These are phyloP conservation scores for Candida silvicultrix DNA, from an alignment of 805 yeast species.

Conservation along the genomic window DNA sequence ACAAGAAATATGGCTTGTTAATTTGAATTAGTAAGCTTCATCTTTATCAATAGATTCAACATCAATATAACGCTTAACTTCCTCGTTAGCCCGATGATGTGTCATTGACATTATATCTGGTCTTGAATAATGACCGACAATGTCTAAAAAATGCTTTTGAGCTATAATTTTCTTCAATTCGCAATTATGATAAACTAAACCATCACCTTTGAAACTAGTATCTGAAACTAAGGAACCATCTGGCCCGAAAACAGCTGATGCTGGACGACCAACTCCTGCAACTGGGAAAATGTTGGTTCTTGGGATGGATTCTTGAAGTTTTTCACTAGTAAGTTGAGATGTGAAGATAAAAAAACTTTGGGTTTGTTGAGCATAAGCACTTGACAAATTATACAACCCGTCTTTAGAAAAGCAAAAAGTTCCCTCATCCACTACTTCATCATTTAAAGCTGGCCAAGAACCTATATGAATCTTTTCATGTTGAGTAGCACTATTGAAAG, in stretches of 20 bases:
- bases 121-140: slow-evolving; percentile 18
- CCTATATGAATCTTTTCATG: slow-evolving; percentile 14
- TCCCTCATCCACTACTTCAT: neutral
- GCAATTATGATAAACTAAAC: slow-evolving; percentile 13
- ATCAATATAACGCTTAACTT: too few species aligned
- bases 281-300: slow-evolving; percentile 1
- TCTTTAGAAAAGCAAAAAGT: slow-evolving; percentile 1
- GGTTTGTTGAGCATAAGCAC: slow-evolving; percentile 4
- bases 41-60: too few species aligned
- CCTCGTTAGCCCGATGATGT: neutral
- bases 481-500: slow-evolving; percentile 12
- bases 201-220: slow-evolving; percentile 9
- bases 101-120: slow-evolving; percentile 4
- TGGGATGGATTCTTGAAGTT: slow-evolving; percentile 1
- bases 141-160: slow-evolving; percentile 14
- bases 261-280: neutral
- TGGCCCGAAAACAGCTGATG: slow-evolving; percentile 14
- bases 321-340: slow-evolving; percentile 9
- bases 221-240: slow-evolving; percentile 15
- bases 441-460: slow-evolving; percentile 11
- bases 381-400: slow-evolving; percentile 5
- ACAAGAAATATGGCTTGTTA: too few species aligned
- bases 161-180: slow-evolving; percentile 13
- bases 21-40: too few species aligned
- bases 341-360: slow-evolving; percentile 5